phyloP scores from a whole-genome alignment of 495 filamentous ascomycete genomes.

The Daldinia loculata region DNA sequence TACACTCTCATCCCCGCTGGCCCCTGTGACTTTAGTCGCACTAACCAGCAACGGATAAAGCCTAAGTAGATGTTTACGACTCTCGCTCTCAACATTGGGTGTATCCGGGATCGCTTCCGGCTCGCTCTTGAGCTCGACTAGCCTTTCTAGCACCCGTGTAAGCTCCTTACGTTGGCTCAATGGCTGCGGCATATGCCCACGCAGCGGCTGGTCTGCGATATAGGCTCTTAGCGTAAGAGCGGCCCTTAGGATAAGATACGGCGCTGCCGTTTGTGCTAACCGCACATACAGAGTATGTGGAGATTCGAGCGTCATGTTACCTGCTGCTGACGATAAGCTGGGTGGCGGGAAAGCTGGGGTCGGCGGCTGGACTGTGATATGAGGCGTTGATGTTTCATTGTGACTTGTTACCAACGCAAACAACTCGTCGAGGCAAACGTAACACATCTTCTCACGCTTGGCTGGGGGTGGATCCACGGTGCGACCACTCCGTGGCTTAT shows the following conservation, averaged over 20 bases:
- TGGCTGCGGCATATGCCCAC: conserved; percentile 93
- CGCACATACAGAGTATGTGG: conserved; percentile 54
- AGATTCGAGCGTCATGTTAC: conserved; percentile 36
- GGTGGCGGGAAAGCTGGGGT: conserved; percentile 40
- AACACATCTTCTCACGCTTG: conserved; percentile 74
- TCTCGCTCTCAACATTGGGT: conserved; percentile 61
- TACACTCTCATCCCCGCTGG: conserved; percentile 69
- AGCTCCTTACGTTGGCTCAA: conserved; percentile 81
- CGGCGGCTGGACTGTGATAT: conserved; percentile 42
- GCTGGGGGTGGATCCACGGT: conserved; percentile 73
- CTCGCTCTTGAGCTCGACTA: conserved; percentile 74
- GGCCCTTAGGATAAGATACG: conserved; percentile 83
- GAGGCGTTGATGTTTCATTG: conserved; percentile 45
- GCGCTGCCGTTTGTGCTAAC: conserved; percentile 79
- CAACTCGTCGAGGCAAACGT: conserved; percentile 82
- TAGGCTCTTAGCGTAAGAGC: conserved; percentile 82
- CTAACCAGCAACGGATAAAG: conserved; percentile 82
- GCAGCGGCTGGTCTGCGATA: conserved; percentile 89
- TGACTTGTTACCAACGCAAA: conserved; percentile 71
- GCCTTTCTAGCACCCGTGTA: conserved; percentile 69
- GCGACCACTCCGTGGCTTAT: conserved; percentile 70
- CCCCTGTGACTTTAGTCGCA: conserved; percentile 72
- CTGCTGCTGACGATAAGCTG: not conserved
- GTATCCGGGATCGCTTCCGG: conserved; percentile 74
- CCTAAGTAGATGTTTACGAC: conserved; percentile 76